Conservation (phyloP, 331 rosid genomes). For the Erythrophleum ivorense region DNA sequence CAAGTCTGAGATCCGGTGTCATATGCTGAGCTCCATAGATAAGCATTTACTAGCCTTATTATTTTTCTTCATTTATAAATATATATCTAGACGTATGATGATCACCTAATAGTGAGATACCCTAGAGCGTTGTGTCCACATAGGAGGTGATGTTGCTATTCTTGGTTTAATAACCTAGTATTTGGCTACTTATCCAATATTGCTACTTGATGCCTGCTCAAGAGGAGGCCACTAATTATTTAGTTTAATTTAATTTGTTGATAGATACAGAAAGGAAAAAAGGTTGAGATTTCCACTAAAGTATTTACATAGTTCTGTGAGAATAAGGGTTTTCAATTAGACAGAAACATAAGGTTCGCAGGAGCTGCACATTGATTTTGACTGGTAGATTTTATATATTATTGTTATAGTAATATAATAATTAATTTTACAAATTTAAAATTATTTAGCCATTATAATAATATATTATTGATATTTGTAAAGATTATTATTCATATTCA, state of each 20-base stretch:
- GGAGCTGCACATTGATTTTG: constrained; percentile 7
- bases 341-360: neutral
- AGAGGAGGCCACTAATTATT: neutral
- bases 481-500: neutral
- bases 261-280: neutral
- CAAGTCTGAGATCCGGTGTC: constrained; percentile 14
- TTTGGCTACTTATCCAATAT: constrained; percentile 5
- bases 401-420: neutral
- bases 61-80: neutral
- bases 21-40: neutral
- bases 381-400: neutral
- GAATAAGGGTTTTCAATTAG: constrained; percentile 9
- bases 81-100: neutral
- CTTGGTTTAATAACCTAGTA: constrained; percentile 22
- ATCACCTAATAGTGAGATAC: neutral
- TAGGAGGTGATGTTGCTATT: neutral
- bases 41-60: neutral
- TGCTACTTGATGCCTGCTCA: neutral
- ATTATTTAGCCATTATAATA: neutral
- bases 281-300: neutral
- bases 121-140: neutral
- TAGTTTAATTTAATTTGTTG: neutral
- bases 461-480: neutral
- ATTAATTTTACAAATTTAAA: neutral
- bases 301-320: neutral